Conservation (phyloP, 768 basidiomycete genomes). For the Tephrocybe sp. region DNA sequence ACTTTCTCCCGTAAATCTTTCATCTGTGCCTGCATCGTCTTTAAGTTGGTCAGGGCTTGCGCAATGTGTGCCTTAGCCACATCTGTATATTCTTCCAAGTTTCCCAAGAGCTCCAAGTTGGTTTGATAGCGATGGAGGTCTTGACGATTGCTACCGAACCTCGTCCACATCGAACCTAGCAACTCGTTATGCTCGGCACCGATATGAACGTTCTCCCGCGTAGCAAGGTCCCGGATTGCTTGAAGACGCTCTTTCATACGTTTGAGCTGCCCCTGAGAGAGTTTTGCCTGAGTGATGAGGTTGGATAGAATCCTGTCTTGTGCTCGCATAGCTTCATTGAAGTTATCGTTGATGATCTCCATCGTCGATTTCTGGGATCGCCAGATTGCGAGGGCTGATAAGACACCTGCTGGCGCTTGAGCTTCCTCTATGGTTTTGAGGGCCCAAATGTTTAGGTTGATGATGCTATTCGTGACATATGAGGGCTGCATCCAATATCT, state of each 20-base stretch:
- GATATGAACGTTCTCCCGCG: conserved; percentile 38
- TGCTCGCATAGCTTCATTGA: conserved; percentile 42
- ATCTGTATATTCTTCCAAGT: conserved; percentile 40
- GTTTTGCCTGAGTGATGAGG: conserved; percentile 45
- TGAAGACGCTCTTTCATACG: conserved; percentile 42
- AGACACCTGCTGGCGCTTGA: conserved; percentile 1
- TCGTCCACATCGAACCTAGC: conserved; percentile 53
- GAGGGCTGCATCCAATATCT: neutral
- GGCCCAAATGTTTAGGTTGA: conserved; percentile 51
- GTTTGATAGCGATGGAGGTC: conserved; percentile 30
- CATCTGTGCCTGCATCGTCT: conserved; percentile 49
- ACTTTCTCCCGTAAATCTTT: conserved; percentile 52
- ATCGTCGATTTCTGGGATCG: conserved; percentile 4
- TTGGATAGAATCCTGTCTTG: conserved; percentile 37
- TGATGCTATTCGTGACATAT: conserved; percentile 32
- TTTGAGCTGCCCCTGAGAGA: conserved; percentile 39
- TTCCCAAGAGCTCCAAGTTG: conserved; percentile 37
- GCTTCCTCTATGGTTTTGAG: conserved; percentile 38
- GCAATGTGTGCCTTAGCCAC: conserved; percentile 46
- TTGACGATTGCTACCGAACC: conserved; percentile 43
- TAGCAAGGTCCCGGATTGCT: conserved; percentile 39
- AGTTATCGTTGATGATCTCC: conserved; percentile 24
- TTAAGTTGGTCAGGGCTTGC: conserved; percentile 42
- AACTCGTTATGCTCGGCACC: conserved; percentile 32
- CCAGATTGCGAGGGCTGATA: conserved; percentile 7